Conservation (phyloP, 768 basidiomycete species). For the Suillus cothurnatus region DNA sequence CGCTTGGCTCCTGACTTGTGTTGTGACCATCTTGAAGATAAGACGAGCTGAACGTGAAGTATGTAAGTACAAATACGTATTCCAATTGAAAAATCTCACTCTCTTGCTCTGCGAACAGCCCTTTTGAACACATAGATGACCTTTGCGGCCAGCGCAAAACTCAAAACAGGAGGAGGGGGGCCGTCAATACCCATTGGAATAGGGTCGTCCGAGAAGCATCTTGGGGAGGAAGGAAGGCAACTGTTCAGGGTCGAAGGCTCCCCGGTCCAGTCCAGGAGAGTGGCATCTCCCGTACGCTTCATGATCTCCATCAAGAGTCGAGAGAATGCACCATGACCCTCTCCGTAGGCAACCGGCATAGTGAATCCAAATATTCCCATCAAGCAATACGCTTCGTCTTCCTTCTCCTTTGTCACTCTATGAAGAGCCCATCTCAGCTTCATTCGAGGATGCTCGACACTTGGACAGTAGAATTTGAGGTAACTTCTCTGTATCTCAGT, state of each 20-base stretch:
- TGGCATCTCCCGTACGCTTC: constrained; percentile 11
- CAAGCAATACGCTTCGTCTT: constrained; percentile 21
- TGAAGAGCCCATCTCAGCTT: constrained; percentile 11
- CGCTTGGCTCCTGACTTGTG: background rate
- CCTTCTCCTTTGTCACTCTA: constrained; percentile 18
- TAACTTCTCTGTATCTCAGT: constrained; percentile 8
- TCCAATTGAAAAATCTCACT: background rate
- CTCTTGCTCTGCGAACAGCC: background rate
- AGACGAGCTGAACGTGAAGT: background rate
- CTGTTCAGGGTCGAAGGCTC: constrained; percentile 5
- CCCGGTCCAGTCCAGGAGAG: constrained; percentile 18
- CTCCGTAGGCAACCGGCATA: constrained; percentile 20
- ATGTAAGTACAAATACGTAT: background rate
- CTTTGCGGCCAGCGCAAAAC: background rate
- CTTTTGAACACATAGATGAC: background rate
- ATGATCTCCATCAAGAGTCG: constrained; percentile 16
- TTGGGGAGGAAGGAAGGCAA: constrained; percentile 10
- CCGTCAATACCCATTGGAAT: background rate
- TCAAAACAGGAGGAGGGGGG: background rate
- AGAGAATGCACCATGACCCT: constrained; percentile 18
- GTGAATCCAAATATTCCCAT: constrained; percentile 16
- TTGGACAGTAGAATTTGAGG: constrained; percentile 7
- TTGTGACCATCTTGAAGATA: background rate
- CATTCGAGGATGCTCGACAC: constrained; percentile 3
- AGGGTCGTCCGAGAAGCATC: constrained; percentile 9